Base-by-base conservation (phyloP, 176 grass and related monocot genomes). In the Cenchrus fungigraminus region DNA sequence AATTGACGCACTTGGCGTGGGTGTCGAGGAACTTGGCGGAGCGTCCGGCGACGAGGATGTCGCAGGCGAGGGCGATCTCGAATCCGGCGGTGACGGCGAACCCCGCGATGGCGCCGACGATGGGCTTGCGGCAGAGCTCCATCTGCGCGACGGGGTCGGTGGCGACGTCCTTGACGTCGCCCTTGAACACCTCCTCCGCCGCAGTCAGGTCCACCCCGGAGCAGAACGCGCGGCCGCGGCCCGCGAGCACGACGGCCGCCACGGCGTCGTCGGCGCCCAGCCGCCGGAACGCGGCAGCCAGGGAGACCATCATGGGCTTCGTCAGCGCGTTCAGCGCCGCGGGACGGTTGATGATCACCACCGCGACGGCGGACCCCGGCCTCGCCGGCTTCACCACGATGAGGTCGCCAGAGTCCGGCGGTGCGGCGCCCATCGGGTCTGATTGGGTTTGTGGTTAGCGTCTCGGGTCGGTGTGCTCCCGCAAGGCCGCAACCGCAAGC, bases 21-120 rank as follows among this genome's bases (percentile, higher is more conserved):
- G 93, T 98, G 81, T 98, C 96, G 12, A 98, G 37, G 82, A 98
- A 95, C 83, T 95, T 98, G n/a, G 96, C 86, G 16, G 92, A 92
- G 63, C 88, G 90, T 0, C 91, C 91, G 4, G 96, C 96, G 4
- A 98, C 81, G 17, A 98, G 71, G 34, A 95, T 79, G 69, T 98
- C 95, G 77, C 95, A 98, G 32, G 95, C 89, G 14, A 98, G 95
- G 5, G 89, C 85, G 57, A 98, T 98, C 89, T 98, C 93, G 63
- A 98, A 98, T 2, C 96, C 96, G 0, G 91, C 96, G 13, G 93
- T 98, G 77, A 98, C 83, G 8, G 96, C 96, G 68, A 91, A 98
- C 1, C 96, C 96, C 4, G 88, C 89, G 79, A 98, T 20, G 43
- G 93, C 93, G 10, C 91, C 96, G 73, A 98, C 76, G 68, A 98